Base-by-base conservation (phyloP, 805 yeast species). In the Kodamaea leandrae region DNA sequence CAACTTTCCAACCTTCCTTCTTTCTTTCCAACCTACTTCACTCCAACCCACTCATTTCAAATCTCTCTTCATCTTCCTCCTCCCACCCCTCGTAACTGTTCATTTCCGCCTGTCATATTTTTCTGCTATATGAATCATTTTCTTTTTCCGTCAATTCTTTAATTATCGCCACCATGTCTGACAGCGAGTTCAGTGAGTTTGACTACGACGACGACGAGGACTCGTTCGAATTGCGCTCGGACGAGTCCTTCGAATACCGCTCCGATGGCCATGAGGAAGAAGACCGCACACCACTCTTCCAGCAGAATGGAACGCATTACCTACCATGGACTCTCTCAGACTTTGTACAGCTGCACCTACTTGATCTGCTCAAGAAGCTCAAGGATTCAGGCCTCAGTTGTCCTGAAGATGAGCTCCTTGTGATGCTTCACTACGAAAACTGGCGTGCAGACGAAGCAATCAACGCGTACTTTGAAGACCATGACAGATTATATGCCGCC, bases 361-460 rank as follows among this genome's bases (percentile, higher is more conserved):
- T 66, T 6, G 51, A 47, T 17, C 53, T 58, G 25, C 57, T 54
- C 12, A 43, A 45, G 13, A 40, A 36, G 33, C 51, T 67, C 26
- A 51, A 50, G 32, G 42, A 48, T 15, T 48, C 48, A 29, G 54
- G 58, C 21, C 47, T 67, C 17, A 47, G 48, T 17, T 60, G 66
- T 39, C 32, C 54, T 8, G 41, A 49, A 8, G 67, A 61, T 37
- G 71, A 66, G 25, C 41, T 64, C 14, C 39, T 67, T 16, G 49
- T 63, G 15, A 54, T 68, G 61, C 57, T 67, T 14, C 73, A 68
- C 26, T 45, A 49, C 41, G 61, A 60, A 41, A 57, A 55, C 39
- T 69, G 75, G 75, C 71, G 61, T 47, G 50, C 54, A 17, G 71
- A 68, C 19, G 68, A 63, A 36, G 66, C 65, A 20, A 55, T 66